Percentiles rank a stretch among this genome's conserved stretches.
phyloP scores from a whole-genome alignment of 2,329 filamentous ascomycete genomes.

The Grosmannia serpens region DNA sequence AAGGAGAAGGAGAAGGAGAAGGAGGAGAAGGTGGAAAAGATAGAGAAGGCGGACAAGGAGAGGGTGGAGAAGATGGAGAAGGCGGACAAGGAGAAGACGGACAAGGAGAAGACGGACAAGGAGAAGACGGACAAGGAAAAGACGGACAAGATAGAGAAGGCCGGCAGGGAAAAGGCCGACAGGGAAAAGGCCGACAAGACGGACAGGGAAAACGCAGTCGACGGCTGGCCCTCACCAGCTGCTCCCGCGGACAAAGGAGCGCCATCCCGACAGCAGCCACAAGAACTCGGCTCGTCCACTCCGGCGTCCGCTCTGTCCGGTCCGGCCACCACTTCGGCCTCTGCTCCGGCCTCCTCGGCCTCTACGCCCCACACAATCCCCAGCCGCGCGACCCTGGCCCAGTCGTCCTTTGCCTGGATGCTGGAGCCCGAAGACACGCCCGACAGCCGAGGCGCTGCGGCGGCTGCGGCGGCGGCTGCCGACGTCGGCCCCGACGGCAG shows the following conservation, averaged over 20 bases:
- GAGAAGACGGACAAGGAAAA: background rate
- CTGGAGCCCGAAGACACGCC: constrained; percentile 46
- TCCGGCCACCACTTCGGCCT: background rate
- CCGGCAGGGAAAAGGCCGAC: too few species aligned
- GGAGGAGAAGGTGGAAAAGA: background rate
- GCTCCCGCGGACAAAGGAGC: background rate
- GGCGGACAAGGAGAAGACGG: background rate
- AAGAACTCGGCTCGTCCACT: constrained; percentile 1
- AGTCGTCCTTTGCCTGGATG: constrained; percentile 74
- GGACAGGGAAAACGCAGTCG: too few species aligned
- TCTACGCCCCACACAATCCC: constrained; percentile 33
- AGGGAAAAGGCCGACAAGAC: background rate
- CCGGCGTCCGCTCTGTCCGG: background rate
- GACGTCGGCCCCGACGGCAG: constrained; percentile 4
- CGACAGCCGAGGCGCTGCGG: background rate
- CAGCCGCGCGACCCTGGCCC: constrained; percentile 54
- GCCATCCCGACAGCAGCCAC: background rate
- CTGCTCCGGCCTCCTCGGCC: background rate
- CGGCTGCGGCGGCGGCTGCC: background rate
- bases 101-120: background rate
- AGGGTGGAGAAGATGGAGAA: background rate
- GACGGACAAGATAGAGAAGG: background rate
- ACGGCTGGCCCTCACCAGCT: too few species aligned
- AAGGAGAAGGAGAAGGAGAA: background rate
- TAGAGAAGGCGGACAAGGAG: background rate